phyloP scores from a whole-genome alignment of 176 grass and related monocot genomes.

The Bothriochloa decipiens region DNA sequence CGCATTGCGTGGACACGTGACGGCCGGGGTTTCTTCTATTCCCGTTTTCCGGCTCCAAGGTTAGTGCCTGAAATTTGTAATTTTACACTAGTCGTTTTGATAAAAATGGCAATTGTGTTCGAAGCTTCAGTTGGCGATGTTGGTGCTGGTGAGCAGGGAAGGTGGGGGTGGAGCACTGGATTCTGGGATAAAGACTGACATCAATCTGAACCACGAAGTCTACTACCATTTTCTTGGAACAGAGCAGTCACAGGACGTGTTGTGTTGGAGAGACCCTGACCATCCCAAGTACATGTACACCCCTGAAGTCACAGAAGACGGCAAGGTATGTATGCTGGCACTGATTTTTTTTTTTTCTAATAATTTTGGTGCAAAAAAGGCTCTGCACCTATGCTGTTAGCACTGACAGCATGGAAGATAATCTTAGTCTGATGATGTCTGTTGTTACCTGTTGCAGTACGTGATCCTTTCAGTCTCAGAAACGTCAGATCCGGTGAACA shows the following conservation, averaged over 20 bases:
- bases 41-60: constrained; percentile 78
- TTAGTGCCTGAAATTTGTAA: neutral
- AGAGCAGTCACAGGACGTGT: constrained; percentile 76
- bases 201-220: constrained; percentile 82
- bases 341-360: neutral
- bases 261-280: constrained; percentile 80
- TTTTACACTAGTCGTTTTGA: neutral
- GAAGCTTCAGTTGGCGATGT: constrained; percentile 1
- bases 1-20: constrained; percentile 79
- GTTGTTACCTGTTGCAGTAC: constrained; percentile 52
- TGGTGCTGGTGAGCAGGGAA: constrained; percentile 39
- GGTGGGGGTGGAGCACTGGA: constrained; percentile 31
- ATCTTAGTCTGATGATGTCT: neutral
- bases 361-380: neutral
- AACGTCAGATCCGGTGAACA: constrained; percentile 85
- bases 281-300: constrained; percentile 79
- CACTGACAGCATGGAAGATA: neutral
- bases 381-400: neutral
- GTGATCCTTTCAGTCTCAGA: constrained; percentile 72
- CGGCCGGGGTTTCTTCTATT: constrained; percentile 88
- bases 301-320: constrained; percentile 71
- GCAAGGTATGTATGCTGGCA: constrained; percentile 54
- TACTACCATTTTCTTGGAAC: constrained; percentile 91
- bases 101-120: neutral
- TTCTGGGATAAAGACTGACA: constrained; percentile 71